Conservation (phyloP, 1,284 basidiomycete species). For the Cutaneotrichosporon cutaneum region DNA sequence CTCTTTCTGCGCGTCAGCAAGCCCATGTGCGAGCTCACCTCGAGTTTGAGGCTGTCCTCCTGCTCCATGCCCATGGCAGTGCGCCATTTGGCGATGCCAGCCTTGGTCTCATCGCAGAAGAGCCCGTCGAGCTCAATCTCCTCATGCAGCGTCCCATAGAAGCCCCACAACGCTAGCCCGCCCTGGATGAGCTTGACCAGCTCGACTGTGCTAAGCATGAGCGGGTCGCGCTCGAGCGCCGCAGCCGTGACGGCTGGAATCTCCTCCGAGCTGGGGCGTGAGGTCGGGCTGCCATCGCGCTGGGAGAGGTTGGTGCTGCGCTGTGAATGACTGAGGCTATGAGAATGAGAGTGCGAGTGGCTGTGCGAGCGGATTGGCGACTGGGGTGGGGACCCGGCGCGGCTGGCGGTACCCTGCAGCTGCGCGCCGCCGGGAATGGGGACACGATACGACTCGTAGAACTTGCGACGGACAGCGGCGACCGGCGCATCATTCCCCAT, state of each 20-base stretch:
- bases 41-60: constrained; percentile 43
- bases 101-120: constrained; percentile 51
- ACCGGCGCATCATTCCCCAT: constrained; percentile 44
- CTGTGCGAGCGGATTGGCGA: constrained; percentile 25
- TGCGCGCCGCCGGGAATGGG: constrained; percentile 26
- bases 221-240: constrained; percentile 22
- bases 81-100: constrained; percentile 43
- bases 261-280: not conserved
- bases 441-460: constrained; percentile 44
- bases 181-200: constrained; percentile 47
- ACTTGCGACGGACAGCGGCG: constrained; percentile 46
- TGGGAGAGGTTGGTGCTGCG: not conserved
- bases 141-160: constrained; percentile 27
- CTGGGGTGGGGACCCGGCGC: constrained; percentile 29
- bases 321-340: not conserved
- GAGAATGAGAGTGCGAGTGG: not conserved
- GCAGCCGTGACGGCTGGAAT: not conserved
- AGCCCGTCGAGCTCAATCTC: constrained; percentile 42
- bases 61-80: constrained; percentile 48
- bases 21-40: constrained; percentile 29
- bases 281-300: not conserved
- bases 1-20: constrained; percentile 37
- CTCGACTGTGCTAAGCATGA: constrained; percentile 41
- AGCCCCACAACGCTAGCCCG: constrained; percentile 43
- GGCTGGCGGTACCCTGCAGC: not conserved